Evolutionary conservation across 257 asterid genomes (phyloP).

Genomic region (Solanum etuberosum): DNA sequence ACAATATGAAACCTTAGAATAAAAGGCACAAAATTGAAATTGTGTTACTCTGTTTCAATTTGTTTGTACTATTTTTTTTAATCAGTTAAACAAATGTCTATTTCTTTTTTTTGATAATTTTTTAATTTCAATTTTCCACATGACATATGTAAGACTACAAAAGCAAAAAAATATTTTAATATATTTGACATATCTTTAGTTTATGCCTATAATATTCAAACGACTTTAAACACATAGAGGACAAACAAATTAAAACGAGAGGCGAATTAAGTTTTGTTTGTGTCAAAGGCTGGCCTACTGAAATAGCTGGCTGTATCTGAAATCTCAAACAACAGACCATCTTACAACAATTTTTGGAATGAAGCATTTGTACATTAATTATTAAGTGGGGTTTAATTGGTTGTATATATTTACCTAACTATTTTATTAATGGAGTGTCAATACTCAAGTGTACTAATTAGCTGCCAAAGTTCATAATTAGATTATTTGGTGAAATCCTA

Average conservation of each 20-base stretch:
- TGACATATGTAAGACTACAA: too few species aligned
- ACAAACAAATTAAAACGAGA: too few species aligned
- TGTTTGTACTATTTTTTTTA: neutral
- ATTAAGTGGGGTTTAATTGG: neutral
- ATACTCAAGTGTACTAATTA: neutral
- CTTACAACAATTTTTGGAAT: neutral
- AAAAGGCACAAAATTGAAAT: neutral
- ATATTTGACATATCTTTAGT: too few species aligned
- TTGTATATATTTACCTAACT: neutral
- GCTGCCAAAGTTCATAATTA: neutral
- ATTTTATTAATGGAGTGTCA: neutral
- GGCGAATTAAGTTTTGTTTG: neutral
- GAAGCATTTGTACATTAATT: neutral
- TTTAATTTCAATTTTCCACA: too few species aligned
- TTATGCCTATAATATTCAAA: too few species aligned
- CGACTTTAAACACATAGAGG: fast-evolving
- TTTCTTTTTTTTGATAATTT: too few species aligned
- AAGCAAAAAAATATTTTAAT: too few species aligned
- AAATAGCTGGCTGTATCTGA: neutral
- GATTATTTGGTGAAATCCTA: neutral
- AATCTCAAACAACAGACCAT: neutral
- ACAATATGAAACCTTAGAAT: neutral
- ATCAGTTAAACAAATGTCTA: fast-evolving
- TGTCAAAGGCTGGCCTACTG: neutral
- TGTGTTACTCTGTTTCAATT: neutral